Evolutionary conservation across 768 basidiomycete species (phyloP).

Genomic region (Filobasidium floriforme): DNA sequence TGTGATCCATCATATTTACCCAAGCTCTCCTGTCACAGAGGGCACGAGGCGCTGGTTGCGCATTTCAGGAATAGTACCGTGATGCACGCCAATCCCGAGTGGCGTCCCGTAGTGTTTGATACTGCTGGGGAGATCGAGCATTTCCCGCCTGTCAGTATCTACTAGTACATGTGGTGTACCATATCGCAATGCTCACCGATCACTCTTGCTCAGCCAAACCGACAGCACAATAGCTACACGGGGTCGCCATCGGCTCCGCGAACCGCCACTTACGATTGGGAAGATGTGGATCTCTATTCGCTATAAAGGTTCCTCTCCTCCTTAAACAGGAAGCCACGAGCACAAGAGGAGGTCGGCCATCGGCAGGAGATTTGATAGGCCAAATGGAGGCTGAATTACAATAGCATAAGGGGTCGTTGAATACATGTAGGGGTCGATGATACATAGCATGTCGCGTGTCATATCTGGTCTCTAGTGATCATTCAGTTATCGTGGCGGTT

Average conservation of each 20-base stretch:
- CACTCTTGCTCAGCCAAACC: no score
- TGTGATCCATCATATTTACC: no score
- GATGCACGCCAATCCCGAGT: slow-evolving; percentile 37
- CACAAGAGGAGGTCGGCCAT: background rate
- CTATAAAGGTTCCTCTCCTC: background rate
- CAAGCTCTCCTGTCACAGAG: slow-evolving; percentile 21
- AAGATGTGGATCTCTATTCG: background rate
- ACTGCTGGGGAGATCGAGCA: background rate
- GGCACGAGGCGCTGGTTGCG: slow-evolving; percentile 36
- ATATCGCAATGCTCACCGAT: no score
- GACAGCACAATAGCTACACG: no score
- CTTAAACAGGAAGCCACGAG: no score
- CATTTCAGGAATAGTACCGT: slow-evolving; percentile 43
- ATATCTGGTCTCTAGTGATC: no score
- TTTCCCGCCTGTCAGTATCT: background rate
- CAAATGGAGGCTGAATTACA: background rate
- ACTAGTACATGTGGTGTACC: no score
- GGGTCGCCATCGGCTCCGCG: no score
- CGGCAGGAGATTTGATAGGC: background rate
- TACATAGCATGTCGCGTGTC: no score
- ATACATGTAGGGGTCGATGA: no score
- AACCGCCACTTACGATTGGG: background rate
- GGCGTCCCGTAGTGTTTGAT: slow-evolving; percentile 29
- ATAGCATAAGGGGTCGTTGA: no score
- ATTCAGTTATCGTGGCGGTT: no score